Conservation (phyloP, 768 basidiomycete species). For the Suillus occidentalis region DNA sequence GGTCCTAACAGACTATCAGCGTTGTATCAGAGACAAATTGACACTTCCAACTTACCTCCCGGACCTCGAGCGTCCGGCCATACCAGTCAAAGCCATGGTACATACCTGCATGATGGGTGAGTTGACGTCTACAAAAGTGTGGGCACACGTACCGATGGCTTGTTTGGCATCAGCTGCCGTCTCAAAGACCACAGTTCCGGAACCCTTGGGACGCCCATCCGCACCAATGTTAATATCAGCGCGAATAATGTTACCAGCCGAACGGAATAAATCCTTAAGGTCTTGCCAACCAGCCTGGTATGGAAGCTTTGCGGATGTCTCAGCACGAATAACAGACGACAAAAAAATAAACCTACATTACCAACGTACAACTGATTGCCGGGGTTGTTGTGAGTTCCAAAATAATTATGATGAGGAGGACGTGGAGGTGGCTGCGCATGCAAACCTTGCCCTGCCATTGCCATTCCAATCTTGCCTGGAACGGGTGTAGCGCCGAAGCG, state of each 20-base stretch:
- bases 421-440: conserved; percentile 80
- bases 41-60: conserved; percentile 60
- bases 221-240: conserved; percentile 94
- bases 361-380: conserved; percentile 93
- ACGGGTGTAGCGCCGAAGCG: conserved; percentile 95
- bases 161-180: conserved; percentile 87
- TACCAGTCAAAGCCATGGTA: conserved; percentile 99
- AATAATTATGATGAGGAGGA: conserved; percentile 77
- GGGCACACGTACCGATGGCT: conserved; percentile 75
- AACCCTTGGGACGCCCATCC: conserved; percentile 93
- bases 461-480: conserved; percentile 94
- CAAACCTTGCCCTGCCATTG: conserved; percentile 90
- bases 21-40: neutral
- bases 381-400: conserved; percentile 55
- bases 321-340: conserved; percentile 1
- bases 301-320: conserved; percentile 59
- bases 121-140: neutral
- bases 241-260: conserved; percentile 91
- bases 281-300: conserved; percentile 99
- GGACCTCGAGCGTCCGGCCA: conserved; percentile 91
- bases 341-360: conserved; percentile 55
- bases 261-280: conserved; percentile 94
- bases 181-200: conserved; percentile 96
- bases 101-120: conserved; percentile 60
- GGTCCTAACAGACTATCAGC: conserved; percentile 55